phyloP scores from a whole-genome alignment of 2,329 filamentous ascomycete species.

The Apiospora marii region DNA sequence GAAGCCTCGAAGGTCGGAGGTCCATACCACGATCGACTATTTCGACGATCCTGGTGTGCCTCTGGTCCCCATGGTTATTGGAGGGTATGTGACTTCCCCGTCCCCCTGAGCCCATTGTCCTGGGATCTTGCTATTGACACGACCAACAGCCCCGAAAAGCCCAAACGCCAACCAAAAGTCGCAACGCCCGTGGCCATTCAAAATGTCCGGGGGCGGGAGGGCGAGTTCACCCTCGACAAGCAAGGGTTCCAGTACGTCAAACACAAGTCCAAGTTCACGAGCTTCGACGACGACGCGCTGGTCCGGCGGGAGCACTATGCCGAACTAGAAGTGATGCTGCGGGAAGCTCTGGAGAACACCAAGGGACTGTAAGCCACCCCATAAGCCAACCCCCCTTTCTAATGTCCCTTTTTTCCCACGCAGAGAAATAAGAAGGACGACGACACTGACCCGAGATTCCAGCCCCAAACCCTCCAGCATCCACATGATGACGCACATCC shows the following conservation, averaged over 20 bases:
- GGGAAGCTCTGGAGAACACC: slow-evolving; percentile 7
- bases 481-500: slow-evolving; percentile 19
- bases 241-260: slow-evolving; percentile 20
- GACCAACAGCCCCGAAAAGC: background rate
- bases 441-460: background rate
- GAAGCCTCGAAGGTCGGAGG: background rate
- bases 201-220: slow-evolving; percentile 18
- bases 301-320: slow-evolving; percentile 19
- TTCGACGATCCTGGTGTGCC: slow-evolving; percentile 19
- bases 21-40: slow-evolving; percentile 6
- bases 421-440: background rate
- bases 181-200: background rate
- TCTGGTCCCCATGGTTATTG: slow-evolving; percentile 20
- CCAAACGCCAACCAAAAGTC: slow-evolving; percentile 20
- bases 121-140: background rate
- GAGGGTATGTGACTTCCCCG: background rate
- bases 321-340: slow-evolving; percentile 12
- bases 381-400: too few relatives aligned
- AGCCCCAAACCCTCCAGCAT: slow-evolving; percentile 23
- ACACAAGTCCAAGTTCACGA: slow-evolving; percentile 14
- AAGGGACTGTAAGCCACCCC: slow-evolving; percentile 10
- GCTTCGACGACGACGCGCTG: slow-evolving; percentile 2
- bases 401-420: too few relatives aligned
- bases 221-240: slow-evolving; percentile 12
- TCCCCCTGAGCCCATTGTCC: background rate